Conservation (phyloP, 805 yeast species). For the Barnettozyma pratensis region DNA sequence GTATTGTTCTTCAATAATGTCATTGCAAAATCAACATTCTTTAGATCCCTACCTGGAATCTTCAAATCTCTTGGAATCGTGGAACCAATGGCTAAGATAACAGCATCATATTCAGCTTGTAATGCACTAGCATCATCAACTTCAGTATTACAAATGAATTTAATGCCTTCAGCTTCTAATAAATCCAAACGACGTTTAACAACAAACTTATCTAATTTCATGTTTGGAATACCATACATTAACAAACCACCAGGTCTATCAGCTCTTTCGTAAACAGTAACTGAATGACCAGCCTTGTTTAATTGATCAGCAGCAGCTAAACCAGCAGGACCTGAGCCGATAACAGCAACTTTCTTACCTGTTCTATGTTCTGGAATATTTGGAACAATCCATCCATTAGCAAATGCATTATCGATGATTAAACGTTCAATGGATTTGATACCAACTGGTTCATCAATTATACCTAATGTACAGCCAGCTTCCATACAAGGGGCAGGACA, state of each 20-base stretch:
- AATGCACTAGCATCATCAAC: constrained; percentile 81
- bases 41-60: constrained; percentile 89
- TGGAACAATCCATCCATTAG: constrained; percentile 94
- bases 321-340: constrained; percentile 98
- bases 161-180: constrained; percentile 84
- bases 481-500: constrained; percentile 97
- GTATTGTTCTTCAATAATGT: constrained; percentile 84
- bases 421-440: constrained; percentile 95
- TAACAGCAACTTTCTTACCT: constrained; percentile 76
- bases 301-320: constrained; percentile 95
- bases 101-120: constrained; percentile 67
- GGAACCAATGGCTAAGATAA: constrained; percentile 88
- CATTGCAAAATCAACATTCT: constrained; percentile 94
- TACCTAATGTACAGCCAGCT: constrained; percentile 93
- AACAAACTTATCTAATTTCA: constrained; percentile 91
- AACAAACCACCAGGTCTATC: constrained; percentile 95
- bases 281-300: constrained; percentile 91
- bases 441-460: constrained; percentile 92
- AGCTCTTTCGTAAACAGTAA: constrained; percentile 87
- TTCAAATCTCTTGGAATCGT: constrained; percentile 93
- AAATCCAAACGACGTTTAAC: constrained; percentile 92
- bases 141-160: constrained; percentile 69
- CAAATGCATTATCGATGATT: constrained; percentile 93
- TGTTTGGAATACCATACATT: constrained; percentile 99
- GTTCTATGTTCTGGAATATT: constrained; percentile 74